Evolutionary conservation across 2,329 filamentous ascomycete species (phyloP), one percentile per base, ranked within the genome.

Genomic region (Parastagonospora avenae): DNA sequence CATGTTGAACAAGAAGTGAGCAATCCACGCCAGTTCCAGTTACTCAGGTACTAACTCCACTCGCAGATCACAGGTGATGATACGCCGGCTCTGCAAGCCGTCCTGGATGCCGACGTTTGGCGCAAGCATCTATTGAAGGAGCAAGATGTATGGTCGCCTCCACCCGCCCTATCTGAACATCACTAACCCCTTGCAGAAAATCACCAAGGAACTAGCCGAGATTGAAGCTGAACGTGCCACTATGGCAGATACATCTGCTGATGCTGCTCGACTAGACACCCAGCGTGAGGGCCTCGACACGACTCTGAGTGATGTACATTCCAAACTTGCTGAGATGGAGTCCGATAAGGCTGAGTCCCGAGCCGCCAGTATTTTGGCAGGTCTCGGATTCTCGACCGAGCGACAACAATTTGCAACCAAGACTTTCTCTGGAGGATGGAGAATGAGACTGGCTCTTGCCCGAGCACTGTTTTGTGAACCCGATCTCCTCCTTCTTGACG

Each of bases 401-500:
- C 84, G 92, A 59, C 94, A 99, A 71, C 90, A 96, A 64, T 92
- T 84, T 71, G 88, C 94, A 12, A 99, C 94, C 47, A 97, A 91
- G 82, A 97, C 93, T 4, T 99, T 99, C 79, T 99, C 94, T 46
- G 94, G 94, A 83, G 94, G 94, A 89, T 99, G 94, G 94, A 87
- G 94, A 77, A 99, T 99, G 94, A 89, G 94, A 80, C 79, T 99
- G 68, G 94, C 94, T 11, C 83, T 99, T 56, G 94, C 94, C 10
- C 83, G 94, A 82, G 94, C 94, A 11, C 84, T 99, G 31, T 99
- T 99, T 81, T 99, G 94, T 79, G 94, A 99, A 74, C 94, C 94
- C 37, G 94, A 99, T 77, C 81, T 99, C 45, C 79, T 99, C 52
- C 83, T 99, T 73, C 91, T 99, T 64, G 94, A 99, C 80, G 94